Base-by-base conservation (phyloP, 371 early-diverging fungal genomes). In the Nematocida minor region DNA sequence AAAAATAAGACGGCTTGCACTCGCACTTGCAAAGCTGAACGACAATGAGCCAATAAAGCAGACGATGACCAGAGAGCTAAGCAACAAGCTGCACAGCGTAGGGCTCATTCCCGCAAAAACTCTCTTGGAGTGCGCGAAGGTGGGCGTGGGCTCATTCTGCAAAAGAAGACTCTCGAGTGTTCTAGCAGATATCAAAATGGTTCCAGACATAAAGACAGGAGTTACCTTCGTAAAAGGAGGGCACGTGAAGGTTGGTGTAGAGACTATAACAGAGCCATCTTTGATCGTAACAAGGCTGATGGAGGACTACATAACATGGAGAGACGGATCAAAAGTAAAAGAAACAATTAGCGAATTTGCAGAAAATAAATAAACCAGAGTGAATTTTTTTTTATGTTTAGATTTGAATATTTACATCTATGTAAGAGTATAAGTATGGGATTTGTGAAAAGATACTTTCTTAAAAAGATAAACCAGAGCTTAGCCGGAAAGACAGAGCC, bases 301-400 rank as follows among this genome's bases (percentile, higher is more conserved):
- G 91, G 97, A 96, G 83, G 96, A 96, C 86, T 96, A 91, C 87
- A 91, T 97, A 4, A 93, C 94, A 3, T 97, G 98, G 98, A 93
- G 92, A 11, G 94, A 96, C 81, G 90, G 91, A 31, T 93, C 93
- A 80, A 93, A 93, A 89, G 94, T 96, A 83, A 95, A 93, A 88
- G 87, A 91, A 82, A 95, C 94, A 91, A 93, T 97, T 80, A 88
- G 92, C 84, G 94, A 93, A 83, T 87, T 84, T 49, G 67, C 80
- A 51, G 84, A 81, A 22, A 60, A 80, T 51, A 51, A 51, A 51
- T 51, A 51, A 51, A 51, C 51, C 9, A n/a, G 9, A n/a, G 25
- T 22, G 22, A 9, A 51, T n/a, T 51, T 51, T 51, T 51, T 51
- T 51, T 51, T 51, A 51, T 51, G 51, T 51, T 51, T 51, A 51